Percentiles rank a stretch among this genome's conserved stretches.
Conservation (phyloP, 805 yeast genomes). For the Candida gorgasii region DNA sequence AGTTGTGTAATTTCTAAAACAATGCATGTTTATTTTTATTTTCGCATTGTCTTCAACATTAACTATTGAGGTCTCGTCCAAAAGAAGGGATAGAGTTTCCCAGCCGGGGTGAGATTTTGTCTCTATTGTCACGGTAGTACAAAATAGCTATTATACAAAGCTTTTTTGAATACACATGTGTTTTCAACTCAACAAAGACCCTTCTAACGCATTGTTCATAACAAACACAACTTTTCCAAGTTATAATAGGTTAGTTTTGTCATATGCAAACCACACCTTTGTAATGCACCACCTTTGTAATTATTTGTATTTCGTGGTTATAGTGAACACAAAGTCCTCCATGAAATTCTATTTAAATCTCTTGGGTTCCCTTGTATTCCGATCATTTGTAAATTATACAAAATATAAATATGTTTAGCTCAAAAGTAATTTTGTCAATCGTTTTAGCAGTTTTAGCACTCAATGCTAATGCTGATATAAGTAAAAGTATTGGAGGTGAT, state of each 20-base stretch:
- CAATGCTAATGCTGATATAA: conserved; percentile 8
- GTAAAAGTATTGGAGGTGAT: background rate
- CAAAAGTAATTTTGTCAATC: conserved; percentile 20
- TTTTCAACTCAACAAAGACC: background rate
- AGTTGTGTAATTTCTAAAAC: conserved; percentile 1
- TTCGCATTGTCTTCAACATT: background rate
- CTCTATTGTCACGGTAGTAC: background rate
- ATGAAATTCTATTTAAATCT: background rate
- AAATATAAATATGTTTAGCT: conserved; percentile 17
- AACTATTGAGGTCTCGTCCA: background rate
- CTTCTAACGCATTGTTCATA: background rate
- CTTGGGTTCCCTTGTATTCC: background rate
- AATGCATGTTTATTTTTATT: conserved; percentile 2
- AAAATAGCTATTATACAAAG: background rate
- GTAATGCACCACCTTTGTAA: too few species aligned
- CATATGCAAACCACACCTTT: background rate
- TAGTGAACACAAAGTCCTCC: too few species aligned
- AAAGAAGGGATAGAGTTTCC: conserved; percentile 2
- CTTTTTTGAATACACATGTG: background rate
- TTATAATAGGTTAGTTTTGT: background rate
- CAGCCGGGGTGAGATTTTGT: background rate
- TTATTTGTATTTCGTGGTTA: too few species aligned
- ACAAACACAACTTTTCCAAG: background rate
- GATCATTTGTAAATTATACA: background rate
- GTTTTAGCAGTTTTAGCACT: conserved; percentile 18